phyloP scores from a whole-genome alignment of 495 filamentous ascomycete genomes.

The Podospora pseudopauciseta region DNA sequence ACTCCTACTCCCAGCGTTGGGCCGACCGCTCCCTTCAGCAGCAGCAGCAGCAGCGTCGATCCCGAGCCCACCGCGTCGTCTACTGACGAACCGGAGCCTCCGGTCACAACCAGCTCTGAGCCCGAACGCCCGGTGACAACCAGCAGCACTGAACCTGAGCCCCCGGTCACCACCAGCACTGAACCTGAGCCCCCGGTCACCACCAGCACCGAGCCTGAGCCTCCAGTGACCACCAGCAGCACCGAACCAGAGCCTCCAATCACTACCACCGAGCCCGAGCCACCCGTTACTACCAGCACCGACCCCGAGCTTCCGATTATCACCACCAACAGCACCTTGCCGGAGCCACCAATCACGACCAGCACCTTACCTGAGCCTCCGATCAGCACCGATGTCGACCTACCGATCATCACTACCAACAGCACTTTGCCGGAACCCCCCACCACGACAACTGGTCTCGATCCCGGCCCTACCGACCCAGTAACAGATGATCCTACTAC shows the following conservation, averaged over 20 bases:
- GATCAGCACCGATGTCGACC: neutral
- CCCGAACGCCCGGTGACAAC: neutral
- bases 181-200: neutral
- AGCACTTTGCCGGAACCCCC: neutral
- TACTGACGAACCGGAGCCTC: neutral
- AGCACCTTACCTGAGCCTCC: neutral
- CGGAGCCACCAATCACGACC: neutral
- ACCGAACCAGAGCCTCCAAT: neutral
- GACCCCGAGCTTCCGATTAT: neutral
- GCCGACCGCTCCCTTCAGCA: slow-evolving; percentile 1
- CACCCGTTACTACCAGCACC: neutral
- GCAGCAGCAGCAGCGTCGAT: neutral
- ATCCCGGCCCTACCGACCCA: neutral
- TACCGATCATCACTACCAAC: neutral
- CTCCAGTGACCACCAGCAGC: neutral
- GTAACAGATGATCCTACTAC: neutral
- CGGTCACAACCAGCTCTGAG: neutral
- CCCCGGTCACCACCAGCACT: neutral
- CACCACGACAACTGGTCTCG: neutral
- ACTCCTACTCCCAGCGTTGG: neutral
- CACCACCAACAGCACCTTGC: neutral
- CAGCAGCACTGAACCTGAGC: neutral
- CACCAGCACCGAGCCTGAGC: neutral
- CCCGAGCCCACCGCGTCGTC: neutral
- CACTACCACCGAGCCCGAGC: neutral